Base-by-base conservation (phyloP, 306 rosid species). In the Begonia masoniana region DNA sequence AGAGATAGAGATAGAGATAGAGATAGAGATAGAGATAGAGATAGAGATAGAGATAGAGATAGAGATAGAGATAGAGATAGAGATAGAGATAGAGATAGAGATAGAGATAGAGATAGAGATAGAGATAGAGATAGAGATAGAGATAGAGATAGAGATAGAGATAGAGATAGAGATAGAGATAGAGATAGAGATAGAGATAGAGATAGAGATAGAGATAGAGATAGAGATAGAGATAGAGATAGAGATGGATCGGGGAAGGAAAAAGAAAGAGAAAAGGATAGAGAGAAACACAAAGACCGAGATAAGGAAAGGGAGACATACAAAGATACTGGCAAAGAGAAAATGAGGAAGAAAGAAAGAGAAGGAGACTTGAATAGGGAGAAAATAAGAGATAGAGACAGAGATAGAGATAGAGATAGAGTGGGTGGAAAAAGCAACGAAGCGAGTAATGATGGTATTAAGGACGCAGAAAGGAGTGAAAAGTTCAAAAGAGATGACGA, bases 241-340 rank as follows among this genome's bases (percentile, higher is more conserved):
- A 50, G 19, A 50, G 54, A 50, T 50, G 31, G 54, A n/a, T n/a
- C n/a, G 19, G 54, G 10, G 42, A 0, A 71, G 57, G 69, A 17
- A 10, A 82, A 64, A 67, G 85, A 47, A 23, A 52, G 78, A 10
- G 84, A 78, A 49, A 70, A 68, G 52, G 76, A 74, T 36, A 80
- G 78, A 72, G 87, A 81, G 43, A 81, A 75, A 57, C 61, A 71
- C 9, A 79, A 77, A 62, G 79, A 74, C 52, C 74, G 16, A 74
- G 95, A 79, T 77, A 68, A 16, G 39, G 51, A 11, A 76, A 71
- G 69, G 48, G 83, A 81, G 42, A 66, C 56, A 52, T 80, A 71
- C 35, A 77, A 70, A 62, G 84, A 77, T 19, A 77, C 68, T 56
- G 81, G 74, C 46, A 81, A 76, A 55, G 77, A 68, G 50, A 80